Base-by-base conservation (phyloP, 306 rosid species). In the Quercus gilva region DNA sequence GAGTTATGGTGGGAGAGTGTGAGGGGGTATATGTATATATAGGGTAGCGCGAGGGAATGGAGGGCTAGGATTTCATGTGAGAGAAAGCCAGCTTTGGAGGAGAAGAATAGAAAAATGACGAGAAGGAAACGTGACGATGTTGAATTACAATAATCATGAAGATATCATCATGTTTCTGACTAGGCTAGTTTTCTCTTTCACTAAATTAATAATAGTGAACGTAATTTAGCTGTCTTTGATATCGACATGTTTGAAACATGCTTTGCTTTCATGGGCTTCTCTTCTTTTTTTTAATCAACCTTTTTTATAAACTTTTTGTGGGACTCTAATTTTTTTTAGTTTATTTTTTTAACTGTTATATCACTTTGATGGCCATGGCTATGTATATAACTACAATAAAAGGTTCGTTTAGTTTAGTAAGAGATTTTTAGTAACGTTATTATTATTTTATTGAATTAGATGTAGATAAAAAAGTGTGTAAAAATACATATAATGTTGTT, bases 41-140 rank as follows among this genome's bases (percentile, higher is more conserved):
- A 81, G 73, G 69, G 25, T 76, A 5, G 60, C 58, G 59, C 70
- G 76, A 57, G 49, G 45, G 2, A 69, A 11, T 35, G 56, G 49
- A 80, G 60, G 87, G 88, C 78, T 81, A 10, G 8, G 71, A 87
- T 82, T 18, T 49, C 71, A 55, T 56, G 72, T 45, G 55, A 59
- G 72, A 80, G 75, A 56, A 68, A 51, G 31, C 21, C 31, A 35
- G 37, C 20, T 53, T 76, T 78, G 45, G 53, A 33, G 49, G 79
- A 72, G 23, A 71, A 49, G 71, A 63, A 55, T 74, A 73, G 70
- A 12, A 13, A 43, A 21, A 41, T 8, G 35, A 60, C 15, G 63
- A 29, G 69, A 74, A 70, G 61, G 77, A 83, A 74, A 53, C 86
- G 91, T 89, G 91, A 79, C 12, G 20, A 69, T 70, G 80, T 85